Conservation (phyloP, 805 yeast genomes). For the Jamesozyma rosinii region DNA sequence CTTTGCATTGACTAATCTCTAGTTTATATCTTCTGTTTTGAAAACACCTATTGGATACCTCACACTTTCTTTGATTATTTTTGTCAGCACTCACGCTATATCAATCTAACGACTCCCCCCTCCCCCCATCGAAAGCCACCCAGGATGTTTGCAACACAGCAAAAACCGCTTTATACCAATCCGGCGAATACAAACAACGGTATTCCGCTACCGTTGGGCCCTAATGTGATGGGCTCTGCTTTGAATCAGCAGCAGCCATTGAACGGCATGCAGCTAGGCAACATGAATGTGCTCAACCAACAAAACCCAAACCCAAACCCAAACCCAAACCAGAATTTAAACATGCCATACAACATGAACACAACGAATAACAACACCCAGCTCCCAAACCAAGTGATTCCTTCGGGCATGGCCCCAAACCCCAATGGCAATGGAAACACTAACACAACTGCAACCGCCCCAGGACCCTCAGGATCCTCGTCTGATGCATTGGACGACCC, state of each 20-base stretch:
- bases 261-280: not conserved
- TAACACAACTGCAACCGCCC: not conserved
- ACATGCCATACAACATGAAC: not conserved
- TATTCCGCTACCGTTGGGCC: not conserved
- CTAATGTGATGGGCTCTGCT: not conserved
- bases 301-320: too few relatives aligned
- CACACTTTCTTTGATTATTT: not conserved
- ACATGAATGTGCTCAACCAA: not conserved
- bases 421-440: not conserved
- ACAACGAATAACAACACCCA: not conserved
- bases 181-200: not conserved
- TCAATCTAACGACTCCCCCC: not conserved
- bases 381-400: not conserved
- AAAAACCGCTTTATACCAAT: not conserved
- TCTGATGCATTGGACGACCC: slow-evolving; percentile 54
- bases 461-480: slow-evolving; percentile 6
- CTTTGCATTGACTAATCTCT: too few relatives aligned
- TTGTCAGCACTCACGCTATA: not conserved
- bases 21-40: too few relatives aligned
- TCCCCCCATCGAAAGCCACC: not conserved
- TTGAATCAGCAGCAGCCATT: not conserved
- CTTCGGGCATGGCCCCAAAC: not conserved
- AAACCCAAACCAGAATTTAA: too few relatives aligned
- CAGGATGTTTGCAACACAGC: not conserved
- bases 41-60: not conserved